Base-by-base conservation (phyloP, 129 eudicot species). In the Deinandra increscens region DNA sequence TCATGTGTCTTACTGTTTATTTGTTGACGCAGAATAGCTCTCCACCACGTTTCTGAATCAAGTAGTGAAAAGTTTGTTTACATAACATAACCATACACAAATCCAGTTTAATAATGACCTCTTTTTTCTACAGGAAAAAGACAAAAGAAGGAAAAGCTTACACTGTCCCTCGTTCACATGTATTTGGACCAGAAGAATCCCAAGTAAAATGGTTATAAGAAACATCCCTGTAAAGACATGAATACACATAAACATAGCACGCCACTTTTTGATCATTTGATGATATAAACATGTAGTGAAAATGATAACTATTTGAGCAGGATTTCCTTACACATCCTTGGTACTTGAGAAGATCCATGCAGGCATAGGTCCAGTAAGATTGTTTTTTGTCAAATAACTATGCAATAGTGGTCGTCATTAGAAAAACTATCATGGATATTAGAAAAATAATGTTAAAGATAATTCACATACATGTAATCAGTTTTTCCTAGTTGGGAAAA, bases 381-480 rank as follows among this genome's bases (percentile, higher is more conserved):
- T 86, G 80, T 86, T 89, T 11, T 81, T 83, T 72, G 96, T 84
- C 84, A 89, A 75, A 76, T 71, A 89, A 77, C 96, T 89, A 65
- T 18, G 50, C 77, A 70, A 64, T 36, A 77, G 59, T 51, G 65
- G 71, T 69, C 75, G 49, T 56, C 65, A 46, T 76, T 63, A 69
- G 75, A 77, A 9, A 60, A 50, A 12, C 39, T 26, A 60, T 43
- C 63, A 29, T 37, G 56, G 4, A 19, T 69, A 69, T 70, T 58
- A 66, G 5, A 69, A 49, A n/a, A n/a, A n/a, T 9, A 69, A 3
- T 62, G 48, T 51, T 31, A 19, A 77, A 77, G 70, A 49, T 48
- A 39, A 67, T 69, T 36, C 31, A 79, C 91, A 77, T 76, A 90
- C 97, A 90, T 59, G 77, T 72, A 81, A 75, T 87, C 88, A 42